Base-by-base conservation (phyloP, 352 stramenopile genomes). In the Phytophthora hybrid region DNA sequence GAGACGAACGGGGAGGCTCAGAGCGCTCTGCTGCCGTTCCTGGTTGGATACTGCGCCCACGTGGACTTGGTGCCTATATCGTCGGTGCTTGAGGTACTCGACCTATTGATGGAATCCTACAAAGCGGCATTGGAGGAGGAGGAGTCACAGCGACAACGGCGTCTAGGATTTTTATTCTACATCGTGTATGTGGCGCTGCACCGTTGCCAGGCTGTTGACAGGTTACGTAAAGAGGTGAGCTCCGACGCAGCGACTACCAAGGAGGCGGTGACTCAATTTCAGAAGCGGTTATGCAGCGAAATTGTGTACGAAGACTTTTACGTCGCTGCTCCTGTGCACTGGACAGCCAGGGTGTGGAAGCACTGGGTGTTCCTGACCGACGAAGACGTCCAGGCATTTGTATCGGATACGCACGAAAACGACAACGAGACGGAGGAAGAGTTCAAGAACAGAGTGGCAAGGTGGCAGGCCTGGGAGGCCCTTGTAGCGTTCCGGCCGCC, bases 261-360 rank as follows among this genome's bases (percentile, higher is more conserved):
- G 54, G 56, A 76, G 19, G 19, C 32, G 18, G 26, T 85, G 21
- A 41, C 70, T 32, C 47, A 76, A n/a, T 82, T 83, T 41, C 81
- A 87, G 23, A 71, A 84, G 47, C 64, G 65, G 8, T 51, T 80
- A 26, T 81, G 82, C 32, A 71, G 74, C 60, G 67, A 79, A 9
- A 71, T 91, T 23, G 56, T 56, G 1, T 76, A 77, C n/a, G 62
- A 83, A 9, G 81, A 89, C 18, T 82, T 88, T 14, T 84, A 83
- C 52, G 49, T 71, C n/a, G 74, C 62, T 55, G 71, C 74, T 44
- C 85, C 85, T n/a, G 53, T 87, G n/a, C 66, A 85, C 31, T 93
- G 82, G 81, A 91, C 85, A 69, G 71, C 69, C 16, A 29, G 76
- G 1, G 51, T 92, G 13, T 92, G 82, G 85, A 80, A 82, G 34